Base-by-base conservation (phyloP, 441 rosid species). In the Pelargonium fulgidum region DNA sequence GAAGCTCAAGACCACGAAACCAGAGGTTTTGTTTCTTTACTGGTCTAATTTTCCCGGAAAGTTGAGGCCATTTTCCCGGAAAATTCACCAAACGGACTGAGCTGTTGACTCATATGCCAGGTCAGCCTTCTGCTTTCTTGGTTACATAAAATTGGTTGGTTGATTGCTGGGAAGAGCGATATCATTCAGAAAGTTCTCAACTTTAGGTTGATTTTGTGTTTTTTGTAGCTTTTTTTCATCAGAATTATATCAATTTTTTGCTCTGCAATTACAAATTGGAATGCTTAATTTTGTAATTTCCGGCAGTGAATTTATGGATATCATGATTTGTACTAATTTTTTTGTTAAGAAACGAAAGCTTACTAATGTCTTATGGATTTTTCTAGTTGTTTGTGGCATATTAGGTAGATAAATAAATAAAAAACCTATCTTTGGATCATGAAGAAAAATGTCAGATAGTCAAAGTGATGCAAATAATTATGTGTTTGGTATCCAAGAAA, bases 81-180 rank as follows among this genome's bases (percentile, higher is more conserved):
- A 44, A 44, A 44, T 44, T 44, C 1, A 16, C 19, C 59, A 14
- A 14, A 52, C 59, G 8, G 19, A 12, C 48, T 44, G 0, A 44
- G 13, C 13, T 44, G 48, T 19, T 56, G 62, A 56, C 26, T 54
- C 11, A 54, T 17, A 6, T 54, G 61, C 24, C 48, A 54, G 61
- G 24, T 17, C 7, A 54, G 22, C 10, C 61, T 19, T 54, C 24
- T 56, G 26, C 10, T 56, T 16, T 16, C 4, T 19, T 1, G 62
- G 62, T 56, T 7, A 6, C 12, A 56, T 56, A 6, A 19, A 17
- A 1, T 16, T 56, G 26, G 62, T 56, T 56, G 26, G 10, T 56
- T 52, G 62, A 20, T 56, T 56, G 62, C 62, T 56, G 24, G 12
- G 62, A 56, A 56, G 19, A 56, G 24, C 19, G 62, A 56, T 3